These are phyloP conservation scores for Adansonia gregorii DNA, from an alignment of 441 rosid species.

Conservation along the genomic window DNA sequence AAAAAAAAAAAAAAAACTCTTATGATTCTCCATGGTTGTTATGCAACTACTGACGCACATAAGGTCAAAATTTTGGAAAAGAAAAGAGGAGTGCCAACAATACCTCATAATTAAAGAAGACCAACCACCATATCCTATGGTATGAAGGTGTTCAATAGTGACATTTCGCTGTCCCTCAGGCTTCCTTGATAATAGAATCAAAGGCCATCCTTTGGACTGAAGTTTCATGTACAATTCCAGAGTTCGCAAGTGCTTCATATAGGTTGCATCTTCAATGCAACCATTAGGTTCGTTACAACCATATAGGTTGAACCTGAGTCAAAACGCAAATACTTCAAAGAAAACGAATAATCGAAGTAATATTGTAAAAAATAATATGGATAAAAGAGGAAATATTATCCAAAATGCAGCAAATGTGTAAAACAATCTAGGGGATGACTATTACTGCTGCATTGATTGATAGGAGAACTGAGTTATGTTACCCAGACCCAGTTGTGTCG, in stretches of 20 bases:
- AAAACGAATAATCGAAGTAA: not conserved
- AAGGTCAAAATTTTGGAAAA: not conserved
- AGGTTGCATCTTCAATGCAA: slow-evolving; percentile 49
- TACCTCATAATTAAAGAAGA: slow-evolving; percentile 77
- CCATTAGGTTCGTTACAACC: slow-evolving; percentile 24
- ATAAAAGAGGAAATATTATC: not conserved
- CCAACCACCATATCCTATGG: slow-evolving; percentile 66
- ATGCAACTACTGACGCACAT: not conserved
- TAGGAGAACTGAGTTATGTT: not conserved
- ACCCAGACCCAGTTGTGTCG: too few relatives aligned
- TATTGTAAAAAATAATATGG: not conserved
- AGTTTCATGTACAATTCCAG: slow-evolving; percentile 54
- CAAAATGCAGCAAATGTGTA: not conserved
- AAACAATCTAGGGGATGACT: slow-evolving; percentile 24
- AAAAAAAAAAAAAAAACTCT: not conserved
- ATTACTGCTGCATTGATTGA: slow-evolving; percentile 34
- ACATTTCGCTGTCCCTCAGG: slow-evolving; percentile 44
- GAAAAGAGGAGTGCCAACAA: not conserved
- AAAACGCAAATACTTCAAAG: not conserved
- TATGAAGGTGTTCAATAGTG: slow-evolving; percentile 43
- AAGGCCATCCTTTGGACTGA: slow-evolving; percentile 59
- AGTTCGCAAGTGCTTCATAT: slow-evolving; percentile 41
- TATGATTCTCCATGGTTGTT: not conserved
- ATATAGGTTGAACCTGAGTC: slow-evolving; percentile 41
- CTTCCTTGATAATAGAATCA: slow-evolving; percentile 63